phyloP scores from a whole-genome alignment of 1,139 yeast genomes.

The Arxiozyma bovina region DNA sequence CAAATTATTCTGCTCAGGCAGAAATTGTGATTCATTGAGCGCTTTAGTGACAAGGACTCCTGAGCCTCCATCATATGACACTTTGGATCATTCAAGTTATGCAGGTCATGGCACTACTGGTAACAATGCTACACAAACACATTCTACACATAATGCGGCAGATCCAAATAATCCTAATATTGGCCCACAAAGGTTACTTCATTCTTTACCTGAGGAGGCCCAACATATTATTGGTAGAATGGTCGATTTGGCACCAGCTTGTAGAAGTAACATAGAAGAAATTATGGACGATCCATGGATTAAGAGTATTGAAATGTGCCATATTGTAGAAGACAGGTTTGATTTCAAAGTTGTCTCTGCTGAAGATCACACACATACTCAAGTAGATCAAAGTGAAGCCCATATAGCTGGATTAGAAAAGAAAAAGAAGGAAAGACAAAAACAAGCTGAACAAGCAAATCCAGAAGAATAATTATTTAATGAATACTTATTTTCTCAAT shows the following conservation, averaged over 20 bases:
- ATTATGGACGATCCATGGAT: constrained; percentile 78
- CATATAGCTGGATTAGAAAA: constrained; percentile 90
- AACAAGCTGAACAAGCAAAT: constrained; percentile 2
- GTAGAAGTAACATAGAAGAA: constrained; percentile 77
- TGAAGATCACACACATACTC: constrained; percentile 69
- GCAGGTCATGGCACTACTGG: neutral
- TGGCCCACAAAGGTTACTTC: constrained; percentile 61
- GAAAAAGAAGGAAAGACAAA: constrained; percentile 45
- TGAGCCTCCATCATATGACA: constrained; percentile 31
- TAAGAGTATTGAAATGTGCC: constrained; percentile 54
- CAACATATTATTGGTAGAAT: constrained; percentile 58
- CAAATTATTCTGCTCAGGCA: constrained; percentile 42
- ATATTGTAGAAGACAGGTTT: constrained; percentile 43
- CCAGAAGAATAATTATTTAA: neutral
- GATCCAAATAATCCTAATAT: constrained; percentile 43
- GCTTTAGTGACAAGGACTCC: constrained; percentile 35
- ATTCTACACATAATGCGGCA: constrained; percentile 23
- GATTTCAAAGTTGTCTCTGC: constrained; percentile 32
- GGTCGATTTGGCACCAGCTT: constrained; percentile 79
- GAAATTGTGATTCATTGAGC: constrained; percentile 37
- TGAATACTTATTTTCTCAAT: too few species aligned
- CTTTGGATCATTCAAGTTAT: constrained; percentile 10
- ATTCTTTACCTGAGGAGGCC: constrained; percentile 62
- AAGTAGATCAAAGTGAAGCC: constrained; percentile 87
- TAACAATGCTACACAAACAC: neutral